Conservation (phyloP, 2,329 filamentous ascomycete genomes). For the Penicillium hordei region DNA sequence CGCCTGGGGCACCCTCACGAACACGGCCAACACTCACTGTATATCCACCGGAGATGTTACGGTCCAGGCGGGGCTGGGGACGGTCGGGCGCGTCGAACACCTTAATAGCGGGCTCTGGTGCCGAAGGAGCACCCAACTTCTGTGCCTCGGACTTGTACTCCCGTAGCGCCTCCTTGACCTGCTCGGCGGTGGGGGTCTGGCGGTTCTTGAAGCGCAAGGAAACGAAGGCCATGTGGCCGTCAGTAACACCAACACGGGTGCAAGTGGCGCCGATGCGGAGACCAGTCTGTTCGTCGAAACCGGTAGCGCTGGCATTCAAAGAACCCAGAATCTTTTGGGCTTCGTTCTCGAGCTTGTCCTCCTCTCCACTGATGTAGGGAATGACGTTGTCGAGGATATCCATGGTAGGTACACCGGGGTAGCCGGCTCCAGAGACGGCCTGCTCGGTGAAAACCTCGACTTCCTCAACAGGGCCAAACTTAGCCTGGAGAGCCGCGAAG, state of each 20-base stretch:
- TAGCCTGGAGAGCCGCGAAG: slow-evolving; percentile 82
- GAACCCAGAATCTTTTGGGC: slow-evolving; percentile 88
- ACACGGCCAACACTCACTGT: slow-evolving; percentile 87
- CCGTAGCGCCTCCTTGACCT: slow-evolving; percentile 76
- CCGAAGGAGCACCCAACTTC: slow-evolving; percentile 80
- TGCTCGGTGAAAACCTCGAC: slow-evolving; percentile 94
- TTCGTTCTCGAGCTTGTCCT: slow-evolving; percentile 94
- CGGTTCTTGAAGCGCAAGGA: slow-evolving; percentile 77
- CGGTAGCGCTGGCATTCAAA: slow-evolving; percentile 69
- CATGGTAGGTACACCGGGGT: slow-evolving; percentile 72
- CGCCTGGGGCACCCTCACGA: slow-evolving; percentile 73
- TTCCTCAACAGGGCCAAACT: slow-evolving; percentile 73
- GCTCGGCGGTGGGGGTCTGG: slow-evolving; percentile 70
- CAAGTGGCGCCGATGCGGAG: slow-evolving; percentile 83
- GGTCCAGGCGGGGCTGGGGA: slow-evolving; percentile 86
- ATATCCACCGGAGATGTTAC: slow-evolving; percentile 81
- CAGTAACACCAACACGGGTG: slow-evolving; percentile 90
- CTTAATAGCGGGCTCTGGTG: slow-evolving; percentile 75
- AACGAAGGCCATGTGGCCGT: slow-evolving; percentile 94
- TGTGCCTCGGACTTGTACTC: slow-evolving; percentile 81
- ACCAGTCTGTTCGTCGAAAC: slow-evolving; percentile 70
- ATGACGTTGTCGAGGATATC: slow-evolving; percentile 96
- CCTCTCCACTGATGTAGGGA: slow-evolving; percentile 88
- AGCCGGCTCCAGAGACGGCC: slow-evolving; percentile 85
- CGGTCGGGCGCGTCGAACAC: slow-evolving; percentile 89